Evolutionary conservation across 305 asterid genomes (phyloP).

Genomic region (Caryopteris hybrid): DNA sequence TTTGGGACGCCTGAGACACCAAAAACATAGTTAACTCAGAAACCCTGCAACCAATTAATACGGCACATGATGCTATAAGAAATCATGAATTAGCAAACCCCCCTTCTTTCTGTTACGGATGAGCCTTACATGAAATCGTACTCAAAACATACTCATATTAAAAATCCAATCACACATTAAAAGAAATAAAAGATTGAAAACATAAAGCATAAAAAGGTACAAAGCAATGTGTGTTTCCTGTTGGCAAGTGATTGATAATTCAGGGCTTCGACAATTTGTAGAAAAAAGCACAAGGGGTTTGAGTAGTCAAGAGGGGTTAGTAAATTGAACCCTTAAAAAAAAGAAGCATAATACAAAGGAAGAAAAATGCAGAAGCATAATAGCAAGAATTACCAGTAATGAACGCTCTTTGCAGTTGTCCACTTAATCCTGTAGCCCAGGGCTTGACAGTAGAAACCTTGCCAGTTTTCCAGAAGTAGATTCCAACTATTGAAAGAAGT

Average conservation of each 20-base stretch:
- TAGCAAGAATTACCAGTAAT: conserved; percentile 52
- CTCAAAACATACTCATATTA: too few species aligned
- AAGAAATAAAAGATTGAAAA: not conserved
- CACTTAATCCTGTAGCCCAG: conserved; percentile 89
- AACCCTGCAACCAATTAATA: too few species aligned
- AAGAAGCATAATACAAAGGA: not conserved
- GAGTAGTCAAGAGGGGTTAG: not conserved
- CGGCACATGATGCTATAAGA: too few species aligned
- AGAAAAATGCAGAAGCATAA: not conserved
- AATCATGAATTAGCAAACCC: too few species aligned
- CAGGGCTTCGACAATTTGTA: not conserved
- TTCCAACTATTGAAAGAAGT: conserved; percentile 31
- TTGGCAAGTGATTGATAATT: not conserved
- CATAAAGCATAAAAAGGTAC: not conserved
- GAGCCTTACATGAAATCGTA: not conserved
- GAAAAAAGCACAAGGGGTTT: not conserved
- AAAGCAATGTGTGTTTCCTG: not conserved
- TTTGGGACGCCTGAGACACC: conserved; percentile 70
- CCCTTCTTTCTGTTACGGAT: too few species aligned
- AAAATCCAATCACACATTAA: not conserved
- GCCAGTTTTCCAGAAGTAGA: conserved; percentile 39
- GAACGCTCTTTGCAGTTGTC: conserved; percentile 84
- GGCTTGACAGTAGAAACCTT: conserved; percentile 83
- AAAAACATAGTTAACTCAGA: not conserved
- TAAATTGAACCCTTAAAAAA: too few species aligned